Percentiles rank a stretch among this genome's conserved stretches.
Evolutionary conservation across 192 early-diverging fungal genomes (phyloP).

Genomic region (Entrophospora sp.): DNA sequence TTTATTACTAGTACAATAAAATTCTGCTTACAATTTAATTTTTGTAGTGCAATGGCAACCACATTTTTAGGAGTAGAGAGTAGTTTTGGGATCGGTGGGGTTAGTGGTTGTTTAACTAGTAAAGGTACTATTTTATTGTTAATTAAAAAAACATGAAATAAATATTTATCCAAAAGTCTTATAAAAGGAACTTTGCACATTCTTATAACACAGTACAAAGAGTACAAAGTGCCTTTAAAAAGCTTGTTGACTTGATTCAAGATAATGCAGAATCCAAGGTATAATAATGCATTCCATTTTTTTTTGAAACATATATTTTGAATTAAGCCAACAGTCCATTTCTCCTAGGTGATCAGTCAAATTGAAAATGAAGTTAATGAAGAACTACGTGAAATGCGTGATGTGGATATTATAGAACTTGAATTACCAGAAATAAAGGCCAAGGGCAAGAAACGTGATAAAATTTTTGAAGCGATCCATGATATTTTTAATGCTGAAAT

Average conservation of each 20-base stretch:
- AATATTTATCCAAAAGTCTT: slow-evolving; percentile 10
- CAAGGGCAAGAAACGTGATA: slow-evolving; percentile 16
- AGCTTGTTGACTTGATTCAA: slow-evolving; percentile 1
- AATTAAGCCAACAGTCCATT: slow-evolving; percentile 8
- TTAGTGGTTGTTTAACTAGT: slow-evolving; percentile 7
- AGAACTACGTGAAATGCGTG: neutral
- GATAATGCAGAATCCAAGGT: slow-evolving; percentile 9
- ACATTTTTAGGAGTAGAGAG: neutral
- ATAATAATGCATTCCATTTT: slow-evolving; percentile 4
- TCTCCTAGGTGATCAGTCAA: slow-evolving; percentile 15
- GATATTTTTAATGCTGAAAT: slow-evolving; percentile 16
- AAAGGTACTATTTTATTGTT: slow-evolving; percentile 9
- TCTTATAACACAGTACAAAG: slow-evolving; percentile 12
- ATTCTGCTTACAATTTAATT: too few relatives aligned
- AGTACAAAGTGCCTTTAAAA: slow-evolving; percentile 8
- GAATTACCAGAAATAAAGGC: slow-evolving; percentile 16
- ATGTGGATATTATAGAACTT: slow-evolving; percentile 17
- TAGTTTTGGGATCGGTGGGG: slow-evolving; percentile 1
- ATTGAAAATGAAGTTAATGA: slow-evolving; percentile 11
- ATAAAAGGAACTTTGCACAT: slow-evolving; percentile 10
- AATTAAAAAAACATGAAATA: slow-evolving; percentile 10
- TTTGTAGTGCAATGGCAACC: neutral
- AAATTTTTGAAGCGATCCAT: slow-evolving; percentile 17
- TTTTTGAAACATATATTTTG: slow-evolving; percentile 7
- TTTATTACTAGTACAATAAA: too few relatives aligned